Evolutionary conservation across 163 green algal genomes (phyloP).

Genomic region (Volvox carteri): DNA sequence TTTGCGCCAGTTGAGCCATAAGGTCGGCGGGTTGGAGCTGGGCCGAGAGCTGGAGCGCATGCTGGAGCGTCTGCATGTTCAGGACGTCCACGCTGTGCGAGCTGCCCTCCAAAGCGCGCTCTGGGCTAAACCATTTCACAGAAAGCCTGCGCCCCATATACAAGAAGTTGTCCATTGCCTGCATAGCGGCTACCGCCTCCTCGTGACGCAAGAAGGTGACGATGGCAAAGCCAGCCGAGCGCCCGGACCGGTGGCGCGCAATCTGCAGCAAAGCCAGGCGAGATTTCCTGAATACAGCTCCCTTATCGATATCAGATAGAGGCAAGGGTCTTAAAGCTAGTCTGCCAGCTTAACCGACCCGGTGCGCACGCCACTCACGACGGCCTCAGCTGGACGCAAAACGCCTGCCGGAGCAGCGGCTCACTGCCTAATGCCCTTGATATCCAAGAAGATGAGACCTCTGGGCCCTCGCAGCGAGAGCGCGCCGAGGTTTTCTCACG

Average conservation of each 20-base stretch:
- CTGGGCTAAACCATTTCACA: conserved; percentile 57
- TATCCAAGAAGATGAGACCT: conserved; percentile 20
- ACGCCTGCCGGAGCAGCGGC: background rate
- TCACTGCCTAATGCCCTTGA: background rate
- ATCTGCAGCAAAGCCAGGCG: conserved; percentile 43
- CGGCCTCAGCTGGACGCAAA: conserved; percentile 26
- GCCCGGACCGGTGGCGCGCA: conserved; percentile 53
- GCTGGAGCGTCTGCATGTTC: conserved; percentile 42
- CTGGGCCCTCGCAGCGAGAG: background rate
- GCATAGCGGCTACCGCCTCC: conserved; percentile 47
- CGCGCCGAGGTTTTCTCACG: conserved; percentile 29
- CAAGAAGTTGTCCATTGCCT: conserved; percentile 38
- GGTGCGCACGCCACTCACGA: conserved; percentile 43
- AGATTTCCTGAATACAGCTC: background rate
- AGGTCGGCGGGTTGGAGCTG: conserved; percentile 40
- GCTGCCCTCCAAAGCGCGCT: conserved; percentile 46
- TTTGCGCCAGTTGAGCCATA: conserved; percentile 41
- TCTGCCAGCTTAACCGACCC: conserved; percentile 36
- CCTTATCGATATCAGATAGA: background rate
- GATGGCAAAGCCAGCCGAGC: conserved; percentile 59
- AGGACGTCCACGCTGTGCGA: conserved; percentile 4
- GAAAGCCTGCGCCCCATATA: conserved; percentile 53
- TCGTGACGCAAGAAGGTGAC: conserved; percentile 57
- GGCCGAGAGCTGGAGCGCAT: conserved; percentile 20
- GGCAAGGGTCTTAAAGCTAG: background rate